These are phyloP conservation scores for Penicillium sp. DNA, from an alignment of 2,329 filamentous ascomycete genomes.

Conservation along the genomic window DNA sequence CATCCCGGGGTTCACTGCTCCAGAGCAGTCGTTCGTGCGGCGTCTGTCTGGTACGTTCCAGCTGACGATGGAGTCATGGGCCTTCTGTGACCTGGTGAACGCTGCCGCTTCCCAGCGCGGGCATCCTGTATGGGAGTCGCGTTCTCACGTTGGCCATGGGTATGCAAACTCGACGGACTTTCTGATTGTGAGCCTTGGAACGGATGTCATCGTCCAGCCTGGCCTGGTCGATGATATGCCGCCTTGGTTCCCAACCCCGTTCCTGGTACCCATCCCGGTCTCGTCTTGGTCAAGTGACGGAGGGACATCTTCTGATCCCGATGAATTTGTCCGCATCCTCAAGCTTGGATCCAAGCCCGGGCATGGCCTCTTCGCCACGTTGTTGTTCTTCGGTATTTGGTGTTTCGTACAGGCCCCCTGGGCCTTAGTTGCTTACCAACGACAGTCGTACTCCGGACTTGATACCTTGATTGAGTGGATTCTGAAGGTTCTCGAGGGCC, in stretches of 20 bases:
- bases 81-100: slow-evolving; percentile 17
- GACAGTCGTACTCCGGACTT: not conserved
- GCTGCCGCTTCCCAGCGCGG: not conserved
- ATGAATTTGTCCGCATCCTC: not conserved
- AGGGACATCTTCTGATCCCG: not conserved
- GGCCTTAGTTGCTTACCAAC: not conserved
- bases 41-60: slow-evolving; percentile 17
- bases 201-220: not conserved
- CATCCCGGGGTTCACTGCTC: slow-evolving; percentile 21
- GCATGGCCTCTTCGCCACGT: not conserved
- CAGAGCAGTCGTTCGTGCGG: slow-evolving; percentile 18
- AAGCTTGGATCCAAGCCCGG: not conserved
- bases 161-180: not conserved
- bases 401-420: not conserved
- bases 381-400: not conserved
- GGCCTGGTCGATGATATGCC: not conserved
- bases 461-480: not conserved
- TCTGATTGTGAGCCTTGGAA: not conserved
- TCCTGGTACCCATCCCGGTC: slow-evolving; percentile 2
- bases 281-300: not conserved
- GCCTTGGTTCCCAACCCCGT: not conserved
- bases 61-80: slow-evolving; percentile 14
- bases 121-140: not conserved
- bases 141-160: not conserved
- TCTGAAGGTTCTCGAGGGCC: not conserved